Evolutionary conservation across 768 basidiomycete species (phyloP).

Genomic region (Lactarius akahatsu): DNA sequence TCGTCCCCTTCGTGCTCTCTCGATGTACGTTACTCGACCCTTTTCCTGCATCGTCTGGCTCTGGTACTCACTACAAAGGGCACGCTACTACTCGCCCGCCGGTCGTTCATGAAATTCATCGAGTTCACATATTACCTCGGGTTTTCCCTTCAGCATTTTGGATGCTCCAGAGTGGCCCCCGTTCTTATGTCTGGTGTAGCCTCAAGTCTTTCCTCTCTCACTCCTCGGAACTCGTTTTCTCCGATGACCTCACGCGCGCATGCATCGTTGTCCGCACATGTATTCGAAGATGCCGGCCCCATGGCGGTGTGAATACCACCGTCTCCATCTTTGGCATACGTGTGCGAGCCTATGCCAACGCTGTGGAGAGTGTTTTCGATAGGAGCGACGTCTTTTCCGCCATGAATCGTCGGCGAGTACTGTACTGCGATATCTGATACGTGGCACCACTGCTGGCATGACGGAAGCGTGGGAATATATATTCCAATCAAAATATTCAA

Average conservation of each 20-base stretch:
- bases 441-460: background rate
- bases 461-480: background rate
- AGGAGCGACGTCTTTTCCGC: background rate
- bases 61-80: too few relatives aligned
- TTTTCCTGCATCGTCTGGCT: background rate
- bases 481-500: background rate
- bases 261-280: slow-evolving; percentile 1
- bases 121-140: too few relatives aligned
- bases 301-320: background rate
- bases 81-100: background rate
- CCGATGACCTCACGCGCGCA: background rate
- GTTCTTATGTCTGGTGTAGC: background rate
- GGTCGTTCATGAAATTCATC: background rate
- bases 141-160: too few relatives aligned
- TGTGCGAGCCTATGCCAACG: background rate
- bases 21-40: background rate
- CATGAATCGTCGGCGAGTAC: background rate
- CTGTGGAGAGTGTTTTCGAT: background rate
- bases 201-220: background rate
- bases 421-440: background rate
- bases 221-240: background rate
- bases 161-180: too few relatives aligned
- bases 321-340: slow-evolving; percentile 1
- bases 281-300: background rate
- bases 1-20: too few relatives aligned